phyloP scores from a whole-genome alignment of 2,329 filamentous ascomycete species.

The Cercospora zeina region DNA sequence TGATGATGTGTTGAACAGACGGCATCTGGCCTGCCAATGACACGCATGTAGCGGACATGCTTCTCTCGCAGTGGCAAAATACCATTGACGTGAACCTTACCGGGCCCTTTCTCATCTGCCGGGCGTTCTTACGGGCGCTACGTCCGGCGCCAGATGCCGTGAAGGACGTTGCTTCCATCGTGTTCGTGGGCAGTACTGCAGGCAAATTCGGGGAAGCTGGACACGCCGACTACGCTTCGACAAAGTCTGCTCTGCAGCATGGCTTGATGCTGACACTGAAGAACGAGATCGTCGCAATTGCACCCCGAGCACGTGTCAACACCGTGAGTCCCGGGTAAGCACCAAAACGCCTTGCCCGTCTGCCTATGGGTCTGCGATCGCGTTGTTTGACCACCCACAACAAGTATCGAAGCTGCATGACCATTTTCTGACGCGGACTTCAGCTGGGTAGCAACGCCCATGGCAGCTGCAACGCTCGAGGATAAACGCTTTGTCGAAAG shows the following conservation, averaged over 20 bases:
- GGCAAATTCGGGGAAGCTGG: constrained; percentile 39
- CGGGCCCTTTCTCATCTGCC: constrained; percentile 37
- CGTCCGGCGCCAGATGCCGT: constrained; percentile 24
- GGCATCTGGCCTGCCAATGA: constrained; percentile 9
- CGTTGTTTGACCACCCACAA: too few species aligned
- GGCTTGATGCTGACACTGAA: constrained; percentile 37
- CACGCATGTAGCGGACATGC: constrained; percentile 35
- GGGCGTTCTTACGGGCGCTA: constrained; percentile 31
- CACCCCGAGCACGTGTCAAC: constrained; percentile 35
- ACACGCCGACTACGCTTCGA: constrained; percentile 37
- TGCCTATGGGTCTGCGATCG: too few species aligned
- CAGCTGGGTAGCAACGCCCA: constrained; percentile 14
- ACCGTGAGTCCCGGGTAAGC: constrained; percentile 29
- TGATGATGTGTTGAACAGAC: background rate
- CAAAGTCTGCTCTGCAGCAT: constrained; percentile 38
- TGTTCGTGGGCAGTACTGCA: constrained; percentile 40
- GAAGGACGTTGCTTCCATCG: constrained; percentile 35
- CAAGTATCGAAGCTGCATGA: background rate
- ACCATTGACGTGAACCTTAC: constrained; percentile 37
- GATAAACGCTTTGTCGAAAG: constrained; percentile 36
- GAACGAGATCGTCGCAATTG: constrained; percentile 39
- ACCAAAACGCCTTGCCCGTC: too few species aligned
- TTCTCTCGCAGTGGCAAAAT: constrained; percentile 35
- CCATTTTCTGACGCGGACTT: background rate
- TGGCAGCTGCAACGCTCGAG: constrained; percentile 20